Evolutionary conservation across 129 eudicot species (phyloP).

Genomic region (Apium graveolens): DNA sequence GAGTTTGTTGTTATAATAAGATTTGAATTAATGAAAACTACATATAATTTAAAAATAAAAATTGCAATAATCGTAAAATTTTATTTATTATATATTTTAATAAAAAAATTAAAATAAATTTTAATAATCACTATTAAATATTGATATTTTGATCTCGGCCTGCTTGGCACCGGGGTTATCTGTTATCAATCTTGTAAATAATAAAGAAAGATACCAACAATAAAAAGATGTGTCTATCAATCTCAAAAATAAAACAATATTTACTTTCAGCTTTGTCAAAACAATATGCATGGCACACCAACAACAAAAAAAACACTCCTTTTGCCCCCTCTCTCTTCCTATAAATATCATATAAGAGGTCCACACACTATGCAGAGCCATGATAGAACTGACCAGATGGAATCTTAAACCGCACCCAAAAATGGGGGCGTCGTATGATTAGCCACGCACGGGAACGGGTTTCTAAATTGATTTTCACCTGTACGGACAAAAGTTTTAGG

Average conservation of each 20-base stretch:
- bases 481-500: conserved; percentile 21
- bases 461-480: conserved; percentile 17
- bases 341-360: not conserved
- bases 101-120: too few species aligned
- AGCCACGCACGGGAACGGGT: conserved; percentile 19
- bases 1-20: too few species aligned
- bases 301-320: not conserved
- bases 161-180: too few species aligned
- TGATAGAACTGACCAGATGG: not conserved
- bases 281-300: not conserved
- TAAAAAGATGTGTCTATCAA: not conserved
- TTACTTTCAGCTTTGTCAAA: not conserved
- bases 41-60: too few species aligned
- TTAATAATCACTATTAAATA: too few species aligned
- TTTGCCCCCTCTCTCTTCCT: not conserved
- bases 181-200: too few species aligned
- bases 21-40: too few species aligned
- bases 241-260: not conserved
- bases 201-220: too few species aligned
- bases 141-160: too few species aligned
- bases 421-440: too few species aligned
- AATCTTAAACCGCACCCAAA: not conserved
- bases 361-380: not conserved
- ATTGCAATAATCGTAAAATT: too few species aligned
- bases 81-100: too few species aligned